Base-by-base conservation (phyloP, 75 land plant genomes). In the Adiantum capillusveneris region DNA sequence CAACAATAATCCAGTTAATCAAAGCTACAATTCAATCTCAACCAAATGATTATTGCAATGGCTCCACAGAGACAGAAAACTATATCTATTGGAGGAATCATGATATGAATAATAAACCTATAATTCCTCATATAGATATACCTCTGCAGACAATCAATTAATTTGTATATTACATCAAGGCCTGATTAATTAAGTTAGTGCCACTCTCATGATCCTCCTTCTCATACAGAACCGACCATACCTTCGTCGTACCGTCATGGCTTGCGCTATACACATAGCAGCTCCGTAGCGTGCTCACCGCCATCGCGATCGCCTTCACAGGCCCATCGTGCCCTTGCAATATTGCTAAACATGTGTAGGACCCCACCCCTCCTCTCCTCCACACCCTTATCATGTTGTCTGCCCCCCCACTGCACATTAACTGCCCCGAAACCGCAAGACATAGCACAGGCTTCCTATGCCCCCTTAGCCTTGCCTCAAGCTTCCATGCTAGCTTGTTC, bases 391-490 rank as follows among this genome's bases (percentile, higher is more conserved):
- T 78, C 11, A 63, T 80, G 61, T 50, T 75, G 67, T 86, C 90
- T 0, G 77, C 79, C 9, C 84, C 80, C 0, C 90, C 90, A 52
- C 76, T 75, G 77, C 83, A 86, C 30, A 83, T 11, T 39, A 83
- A 53, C 21, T 68, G 72, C 24, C 68, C 81, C 57, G 65, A 63
- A 9, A 72, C 5, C 26, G 82, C 75, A 64, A 93, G 44, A 63
- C 98, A 85, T 49, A 93, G 65, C 31, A 93, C 85, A 0, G 96
- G 77, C 73, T 72, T 82, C 22, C 59, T 57, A 58, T 93, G 98
- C 39, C 80, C 79, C 16, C 77, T 64, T 57, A 83, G 55, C n/a
- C 17, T 19, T 13, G 25, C 29, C 28, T 6, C 25, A 25, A 24
- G 6, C 29, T 26, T 13, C 28, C 55, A 22, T 6, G 17, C 22